These are phyloP conservation scores for Diospyros lotus DNA, from an alignment of 148 eudicot genomes.

Conservation along the genomic window DNA sequence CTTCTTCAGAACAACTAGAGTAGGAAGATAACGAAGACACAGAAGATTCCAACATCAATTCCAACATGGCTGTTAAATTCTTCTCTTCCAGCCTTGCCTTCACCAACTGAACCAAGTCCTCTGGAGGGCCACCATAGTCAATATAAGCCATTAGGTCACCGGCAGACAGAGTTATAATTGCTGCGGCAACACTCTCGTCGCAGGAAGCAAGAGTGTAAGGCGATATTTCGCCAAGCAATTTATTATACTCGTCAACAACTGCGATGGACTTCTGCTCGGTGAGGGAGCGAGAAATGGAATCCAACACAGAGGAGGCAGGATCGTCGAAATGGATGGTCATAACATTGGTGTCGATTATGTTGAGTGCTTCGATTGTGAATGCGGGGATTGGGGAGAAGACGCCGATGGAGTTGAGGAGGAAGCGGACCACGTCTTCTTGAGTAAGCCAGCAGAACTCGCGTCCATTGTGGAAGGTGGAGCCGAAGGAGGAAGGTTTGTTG, in stretches of 20 bases:
- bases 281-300: constrained; percentile 29
- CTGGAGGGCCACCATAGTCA: constrained; percentile 62
- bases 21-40: constrained; percentile 30
- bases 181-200: constrained; percentile 59
- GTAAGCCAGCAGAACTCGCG: constrained; percentile 62
- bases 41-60: constrained; percentile 52
- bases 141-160: constrained; percentile 76
- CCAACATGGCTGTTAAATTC: constrained; percentile 52
- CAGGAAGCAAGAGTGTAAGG: constrained; percentile 54
- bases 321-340: constrained; percentile 43
- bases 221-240: constrained; percentile 76
- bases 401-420: constrained; percentile 68
- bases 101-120: constrained; percentile 57
- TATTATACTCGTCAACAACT: constrained; percentile 58
- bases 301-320: constrained; percentile 51
- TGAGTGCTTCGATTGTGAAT: constrained; percentile 49
- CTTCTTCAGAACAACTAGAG: constrained; percentile 49
- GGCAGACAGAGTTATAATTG: constrained; percentile 61
- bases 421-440: constrained; percentile 81
- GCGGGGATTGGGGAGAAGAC: constrained; percentile 67
- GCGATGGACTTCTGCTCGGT: constrained; percentile 54
- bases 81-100: constrained; percentile 52
- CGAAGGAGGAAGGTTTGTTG: constrained; percentile 16
- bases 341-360: constrained; percentile 45
- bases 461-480: constrained; percentile 26